A percentile compares a stretch with the other conserved stretches of the same genome.
Conservation (phyloP, 2,329 filamentous ascomycete genomes). For the Knufia fluminis region DNA sequence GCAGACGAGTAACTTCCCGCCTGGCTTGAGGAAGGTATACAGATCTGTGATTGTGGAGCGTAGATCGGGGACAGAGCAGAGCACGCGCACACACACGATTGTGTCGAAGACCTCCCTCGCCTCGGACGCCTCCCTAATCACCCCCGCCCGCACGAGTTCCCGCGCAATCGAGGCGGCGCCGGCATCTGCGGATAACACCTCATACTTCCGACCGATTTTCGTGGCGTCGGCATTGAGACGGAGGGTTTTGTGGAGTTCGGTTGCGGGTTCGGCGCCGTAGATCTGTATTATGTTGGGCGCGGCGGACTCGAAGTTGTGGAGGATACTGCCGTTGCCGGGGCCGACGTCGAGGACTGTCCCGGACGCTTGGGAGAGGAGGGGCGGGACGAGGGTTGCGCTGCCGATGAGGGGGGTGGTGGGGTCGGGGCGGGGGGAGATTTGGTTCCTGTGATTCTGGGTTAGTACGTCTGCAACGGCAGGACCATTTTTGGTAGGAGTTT, state of each 20-base stretch:
- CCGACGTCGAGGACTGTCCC: constrained; percentile 42
- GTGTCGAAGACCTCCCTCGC: constrained; percentile 43
- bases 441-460: too few relatives aligned
- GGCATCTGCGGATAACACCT: constrained; percentile 40
- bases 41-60: constrained; percentile 38
- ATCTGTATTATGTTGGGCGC: constrained; percentile 36
- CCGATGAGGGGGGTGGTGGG: constrained; percentile 20
- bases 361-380: constrained; percentile 31
- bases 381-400: constrained; percentile 33
- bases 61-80: constrained; percentile 46
- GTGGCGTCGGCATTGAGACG: constrained; percentile 28
- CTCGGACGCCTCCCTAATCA: background rate
- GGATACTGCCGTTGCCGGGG: constrained; percentile 45
- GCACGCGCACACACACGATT: constrained; percentile 45
- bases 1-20: constrained; percentile 45
- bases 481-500: too few relatives aligned
- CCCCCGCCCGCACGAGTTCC: background rate
- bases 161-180: constrained; percentile 16
- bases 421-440: constrained; percentile 14
- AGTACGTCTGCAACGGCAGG: too few relatives aligned
- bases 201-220: constrained; percentile 41
- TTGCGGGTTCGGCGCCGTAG: constrained; percentile 48
- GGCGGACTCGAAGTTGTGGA: constrained; percentile 35
- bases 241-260: constrained; percentile 39
- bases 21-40: constrained; percentile 44